These are phyloP conservation scores for Posidonia australis DNA, from an alignment of 106 monocot genomes.

Conservation along the genomic window DNA sequence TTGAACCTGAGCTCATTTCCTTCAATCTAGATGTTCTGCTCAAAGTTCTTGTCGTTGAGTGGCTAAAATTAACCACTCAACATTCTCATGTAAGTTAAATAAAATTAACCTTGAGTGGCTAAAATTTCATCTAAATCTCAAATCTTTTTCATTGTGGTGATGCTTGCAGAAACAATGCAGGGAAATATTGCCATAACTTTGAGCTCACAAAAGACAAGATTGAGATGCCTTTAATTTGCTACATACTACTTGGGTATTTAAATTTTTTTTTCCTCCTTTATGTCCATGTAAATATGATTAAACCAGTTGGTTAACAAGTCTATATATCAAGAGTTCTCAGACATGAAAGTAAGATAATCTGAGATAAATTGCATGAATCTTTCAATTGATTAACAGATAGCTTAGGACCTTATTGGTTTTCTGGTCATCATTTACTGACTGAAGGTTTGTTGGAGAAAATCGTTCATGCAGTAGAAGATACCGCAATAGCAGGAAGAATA, in stretches of 20 bases:
- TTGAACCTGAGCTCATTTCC: constrained; percentile 45
- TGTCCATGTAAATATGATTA: too few species aligned
- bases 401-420: too few species aligned
- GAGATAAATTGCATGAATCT: too few species aligned
- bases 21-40: constrained; percentile 40
- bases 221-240: constrained; percentile 64
- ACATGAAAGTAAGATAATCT: too few species aligned
- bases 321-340: too few species aligned
- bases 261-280: constrained; percentile 1
- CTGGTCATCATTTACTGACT: constrained; percentile 55
- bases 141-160: too few species aligned
- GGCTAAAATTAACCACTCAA: constrained; percentile 41
- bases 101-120: neutral
- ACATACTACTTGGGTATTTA: constrained; percentile 62
- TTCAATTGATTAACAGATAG: too few species aligned
- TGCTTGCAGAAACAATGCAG: constrained; percentile 64
- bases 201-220: constrained; percentile 29
- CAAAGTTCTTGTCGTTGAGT: too few species aligned
- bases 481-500: constrained; percentile 41
- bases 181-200: constrained; percentile 25
- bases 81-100: constrained; percentile 38
- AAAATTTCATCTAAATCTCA: too few species aligned
- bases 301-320: too few species aligned
- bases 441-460: constrained; percentile 38
- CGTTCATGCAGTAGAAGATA: constrained; percentile 29